phyloP scores from a whole-genome alignment of 495 filamentous ascomycete species.

The Tuber brumale region DNA sequence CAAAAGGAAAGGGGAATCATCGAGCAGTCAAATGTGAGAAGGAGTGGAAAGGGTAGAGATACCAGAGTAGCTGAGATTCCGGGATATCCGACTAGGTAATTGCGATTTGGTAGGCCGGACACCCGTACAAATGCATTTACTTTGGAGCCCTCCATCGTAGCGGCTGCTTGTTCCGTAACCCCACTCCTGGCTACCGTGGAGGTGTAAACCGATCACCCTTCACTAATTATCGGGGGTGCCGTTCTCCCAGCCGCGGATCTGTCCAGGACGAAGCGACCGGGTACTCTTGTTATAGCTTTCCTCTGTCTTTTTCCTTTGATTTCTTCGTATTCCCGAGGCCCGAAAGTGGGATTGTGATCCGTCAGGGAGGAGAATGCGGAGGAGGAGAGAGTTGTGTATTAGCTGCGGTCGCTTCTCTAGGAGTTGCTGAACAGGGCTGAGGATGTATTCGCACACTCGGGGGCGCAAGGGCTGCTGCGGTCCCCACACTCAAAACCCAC shows the following conservation, averaged over 20 bases:
- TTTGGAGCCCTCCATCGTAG: constrained; percentile 36
- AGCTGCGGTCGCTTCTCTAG: background rate
- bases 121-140: constrained; percentile 91
- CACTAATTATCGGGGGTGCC: constrained; percentile 15
- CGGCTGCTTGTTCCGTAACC: constrained; percentile 18
- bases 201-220: constrained; percentile 25
- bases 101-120: constrained; percentile 93
- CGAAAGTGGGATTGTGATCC: background rate
- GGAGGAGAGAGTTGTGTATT: background rate
- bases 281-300: background rate
- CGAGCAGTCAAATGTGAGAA: constrained; percentile 7
- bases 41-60: constrained; percentile 42
- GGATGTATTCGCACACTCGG: background rate
- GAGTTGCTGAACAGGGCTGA: background rate
- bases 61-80: constrained; percentile 97
- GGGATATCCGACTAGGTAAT: constrained; percentile 92
- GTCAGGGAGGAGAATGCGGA: background rate
- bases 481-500: background rate
- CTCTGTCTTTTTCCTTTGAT: background rate
- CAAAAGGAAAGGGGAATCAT: constrained; percentile 8
- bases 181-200: constrained; percentile 35
- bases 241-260: background rate
- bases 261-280: background rate
- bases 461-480: background rate
- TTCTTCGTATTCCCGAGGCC: background rate